Base-by-base conservation (phyloP, 1,284 basidiomycete species). In the Apiotrichum veenhuisii region DNA sequence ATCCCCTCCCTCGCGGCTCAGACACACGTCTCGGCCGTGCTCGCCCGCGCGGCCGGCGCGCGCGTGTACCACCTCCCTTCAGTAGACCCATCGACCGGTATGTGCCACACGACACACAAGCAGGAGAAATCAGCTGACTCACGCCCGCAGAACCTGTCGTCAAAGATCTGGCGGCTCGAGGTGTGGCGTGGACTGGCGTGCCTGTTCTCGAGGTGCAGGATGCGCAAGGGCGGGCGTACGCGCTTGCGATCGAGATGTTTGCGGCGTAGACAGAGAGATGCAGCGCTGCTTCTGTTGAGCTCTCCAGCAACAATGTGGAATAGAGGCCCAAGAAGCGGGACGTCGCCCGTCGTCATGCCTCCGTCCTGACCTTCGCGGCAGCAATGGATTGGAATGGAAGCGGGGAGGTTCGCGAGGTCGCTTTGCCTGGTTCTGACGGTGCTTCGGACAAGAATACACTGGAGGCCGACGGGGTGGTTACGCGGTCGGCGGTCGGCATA, bases 1-100 rank as follows among this genome's bases (percentile, higher is more conserved):
- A 20, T 50, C 14, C 52, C 33, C 30, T 40, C 26, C 7, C 45
- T 52, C 20, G 26, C 23, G 17, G 25, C 46, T 22, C 18, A 22
- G n/a, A 5, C 18, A 7, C 40, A 46, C 15, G 45, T 46, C 20
- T 41, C 50, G 10, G 44, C n/a, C 14, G 45, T 64, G 10, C 30
- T 66, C 11, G 36, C 56, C 11, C 54, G 59, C 26, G 67, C 67
- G 1, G 58, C 66, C 0, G 52, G 58, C 18, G 47, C 67, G 4
- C 53, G 61, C 36, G 57, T 64, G 25, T 72, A 70, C 51, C 67
- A 72, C 50, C 25, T 59, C 14, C 5, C 53, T 9, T 20, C 25
- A 7, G 25, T 56, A 9, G 15, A 30, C 5, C 48, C 53, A 1
- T 36, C 43, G 1, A 5, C 26, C 5, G 42, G 57, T 54, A 18